Conservation (phyloP, 345 rosid species). For the Arabis hirsuta region DNA sequence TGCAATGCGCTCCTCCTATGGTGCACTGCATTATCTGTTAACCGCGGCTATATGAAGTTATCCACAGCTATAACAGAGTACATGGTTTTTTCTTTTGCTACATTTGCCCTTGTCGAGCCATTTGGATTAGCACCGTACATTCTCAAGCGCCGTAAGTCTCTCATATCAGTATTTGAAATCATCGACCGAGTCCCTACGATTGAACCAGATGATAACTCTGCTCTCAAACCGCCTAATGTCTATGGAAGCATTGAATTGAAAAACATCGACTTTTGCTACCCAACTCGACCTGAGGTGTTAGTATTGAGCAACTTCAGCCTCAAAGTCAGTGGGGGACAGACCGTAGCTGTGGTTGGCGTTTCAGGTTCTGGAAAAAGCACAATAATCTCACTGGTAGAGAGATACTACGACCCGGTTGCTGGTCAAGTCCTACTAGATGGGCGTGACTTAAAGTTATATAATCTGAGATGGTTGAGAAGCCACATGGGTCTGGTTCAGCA, state of each 20-base stretch:
- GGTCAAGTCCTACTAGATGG: slow-evolving; percentile 97
- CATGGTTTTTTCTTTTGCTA: slow-evolving; percentile 98
- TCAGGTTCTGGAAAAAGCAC: slow-evolving; percentile 99
- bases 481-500: slow-evolving; percentile 97
- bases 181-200: slow-evolving; percentile 92
- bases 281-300: slow-evolving; percentile 84
- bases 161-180: slow-evolving; percentile 92
- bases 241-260: slow-evolving; percentile 97
- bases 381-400: slow-evolving; percentile 88
- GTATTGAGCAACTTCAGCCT: slow-evolving; percentile 97
- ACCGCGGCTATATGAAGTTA: slow-evolving; percentile 51
- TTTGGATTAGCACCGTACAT: slow-evolving; percentile 99
- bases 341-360: slow-evolving; percentile 98
- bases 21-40: slow-evolving; percentile 77
- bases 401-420: slow-evolving; percentile 97
- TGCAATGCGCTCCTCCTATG: slow-evolving; percentile 98
- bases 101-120: slow-evolving; percentile 99
- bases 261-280: slow-evolving; percentile 95
- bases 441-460: slow-evolving; percentile 84
- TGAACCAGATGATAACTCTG: slow-evolving; percentile 94
- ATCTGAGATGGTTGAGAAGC: slow-evolving; percentile 92
- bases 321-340: slow-evolving; percentile 94
- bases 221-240: slow-evolving; percentile 90
- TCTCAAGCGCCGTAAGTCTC: slow-evolving; percentile 88
- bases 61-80: slow-evolving; percentile 91